Conservation (phyloP, 257 asterid species). For the Phtheirospermum japonicum region DNA sequence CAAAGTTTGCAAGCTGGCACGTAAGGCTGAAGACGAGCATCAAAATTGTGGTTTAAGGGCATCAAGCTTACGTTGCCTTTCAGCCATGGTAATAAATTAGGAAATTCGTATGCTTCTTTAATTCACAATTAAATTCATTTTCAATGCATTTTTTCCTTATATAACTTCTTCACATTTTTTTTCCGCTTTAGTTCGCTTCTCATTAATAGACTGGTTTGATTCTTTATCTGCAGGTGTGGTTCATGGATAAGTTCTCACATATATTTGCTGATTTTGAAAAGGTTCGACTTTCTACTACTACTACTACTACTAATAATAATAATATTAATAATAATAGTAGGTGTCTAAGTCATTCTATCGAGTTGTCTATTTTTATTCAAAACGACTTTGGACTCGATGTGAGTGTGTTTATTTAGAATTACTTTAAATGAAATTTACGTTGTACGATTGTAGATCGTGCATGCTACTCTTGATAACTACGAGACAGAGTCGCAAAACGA, state of each 20-base stretch:
- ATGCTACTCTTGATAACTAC: conserved; percentile 71
- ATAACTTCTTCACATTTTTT: neutral
- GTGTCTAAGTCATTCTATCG: neutral
- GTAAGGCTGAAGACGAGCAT: conserved; percentile 54
- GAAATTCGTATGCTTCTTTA: conserved; percentile 3
- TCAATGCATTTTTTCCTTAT: neutral
- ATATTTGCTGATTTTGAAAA: conserved; percentile 70
- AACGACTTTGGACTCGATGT: neutral
- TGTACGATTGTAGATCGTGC: conserved; percentile 59
- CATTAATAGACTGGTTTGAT: conserved; percentile 9
- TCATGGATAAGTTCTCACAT: conserved; percentile 86
- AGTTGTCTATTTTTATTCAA: neutral
- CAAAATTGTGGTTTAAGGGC: conserved; percentile 65
- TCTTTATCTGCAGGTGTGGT: conserved; percentile 73
- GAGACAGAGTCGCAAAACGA: conserved; percentile 55
- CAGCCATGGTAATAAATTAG: conserved; percentile 72
- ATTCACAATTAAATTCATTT: neutral
- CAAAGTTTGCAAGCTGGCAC: conserved; percentile 67
- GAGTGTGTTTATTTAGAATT: conserved; percentile 11
- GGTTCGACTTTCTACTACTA: conserved; percentile 62
- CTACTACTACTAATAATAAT: too few relatives aligned
- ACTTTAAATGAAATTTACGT: conserved; percentile 17
- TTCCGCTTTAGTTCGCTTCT: neutral
- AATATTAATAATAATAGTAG: neutral
- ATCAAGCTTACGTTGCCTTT: conserved; percentile 86